Conservation (phyloP, 2,329 filamentous ascomycete genomes). For the Trichoderma endophyticum region DNA sequence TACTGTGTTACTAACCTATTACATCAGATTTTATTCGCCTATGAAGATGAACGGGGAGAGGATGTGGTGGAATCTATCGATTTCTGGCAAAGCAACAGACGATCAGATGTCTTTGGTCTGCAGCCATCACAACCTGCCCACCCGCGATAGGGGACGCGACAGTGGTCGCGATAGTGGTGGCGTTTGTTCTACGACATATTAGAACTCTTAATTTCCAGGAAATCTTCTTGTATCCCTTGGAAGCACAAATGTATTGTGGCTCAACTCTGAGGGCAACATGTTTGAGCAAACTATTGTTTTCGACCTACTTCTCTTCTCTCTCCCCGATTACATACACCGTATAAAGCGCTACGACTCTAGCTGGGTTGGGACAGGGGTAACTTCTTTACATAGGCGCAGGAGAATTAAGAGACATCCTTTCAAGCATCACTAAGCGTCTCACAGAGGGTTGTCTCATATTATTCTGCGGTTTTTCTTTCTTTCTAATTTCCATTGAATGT, state of each 20-base stretch:
- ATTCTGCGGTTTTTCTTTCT: not conserved
- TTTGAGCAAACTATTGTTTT: constrained; percentile 21
- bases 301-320: constrained; percentile 18
- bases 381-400: constrained; percentile 14
- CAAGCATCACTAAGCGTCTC: not conserved
- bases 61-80: constrained; percentile 93
- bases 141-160: constrained; percentile 16
- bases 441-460: not conserved
- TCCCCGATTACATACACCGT: constrained; percentile 12
- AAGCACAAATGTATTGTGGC: constrained; percentile 19
- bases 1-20: constrained; percentile 12
- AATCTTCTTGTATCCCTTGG: constrained; percentile 29
- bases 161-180: constrained; percentile 18
- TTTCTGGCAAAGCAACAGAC: constrained; percentile 77
- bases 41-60: constrained; percentile 91
- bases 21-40: constrained; percentile 86
- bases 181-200: not conserved
- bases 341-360: constrained; percentile 9
- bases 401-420: constrained; percentile 1
- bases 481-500: not conserved
- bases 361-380: constrained; percentile 12
- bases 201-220: constrained; percentile 24
- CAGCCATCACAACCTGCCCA: constrained; percentile 1
- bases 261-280: constrained; percentile 21
- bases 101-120: constrained; percentile 40